These are phyloP conservation scores for Amanita rubescens DNA, from an alignment of 768 basidiomycete genomes.

Conservation along the genomic window DNA sequence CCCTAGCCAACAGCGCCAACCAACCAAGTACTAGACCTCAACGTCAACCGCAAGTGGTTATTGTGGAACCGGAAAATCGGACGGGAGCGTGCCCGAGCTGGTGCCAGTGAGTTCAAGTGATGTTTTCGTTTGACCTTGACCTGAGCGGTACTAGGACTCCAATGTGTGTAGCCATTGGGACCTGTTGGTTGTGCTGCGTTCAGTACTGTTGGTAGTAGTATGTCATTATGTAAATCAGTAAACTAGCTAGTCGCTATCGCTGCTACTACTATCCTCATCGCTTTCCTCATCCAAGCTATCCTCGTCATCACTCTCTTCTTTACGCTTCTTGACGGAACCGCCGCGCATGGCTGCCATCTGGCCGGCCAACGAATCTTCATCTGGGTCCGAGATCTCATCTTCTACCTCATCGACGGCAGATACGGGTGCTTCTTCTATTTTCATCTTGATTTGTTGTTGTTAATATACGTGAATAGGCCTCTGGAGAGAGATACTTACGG, in stretches of 20 bases:
- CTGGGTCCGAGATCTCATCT: slow-evolving; percentile 96
- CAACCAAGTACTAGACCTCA: too few relatives aligned
- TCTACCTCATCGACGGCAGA: slow-evolving; percentile 58
- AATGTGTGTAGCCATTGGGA: too few relatives aligned
- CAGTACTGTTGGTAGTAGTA: too few relatives aligned
- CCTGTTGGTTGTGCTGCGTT: too few relatives aligned
- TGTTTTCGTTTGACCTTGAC: too few relatives aligned
- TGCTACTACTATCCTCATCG: slow-evolving; percentile 42
- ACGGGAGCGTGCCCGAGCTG: too few relatives aligned
- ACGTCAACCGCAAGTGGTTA: too few relatives aligned
- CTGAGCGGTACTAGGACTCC: too few relatives aligned
- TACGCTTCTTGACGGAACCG: slow-evolving; percentile 66
- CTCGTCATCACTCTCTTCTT: slow-evolving; percentile 38
- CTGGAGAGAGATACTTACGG: slow-evolving; percentile 38
- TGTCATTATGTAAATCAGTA: too few relatives aligned
- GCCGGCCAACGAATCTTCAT: slow-evolving; percentile 92
- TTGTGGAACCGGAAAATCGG: too few relatives aligned
- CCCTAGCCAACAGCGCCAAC: too few relatives aligned
- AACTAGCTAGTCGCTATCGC: slow-evolving; percentile 24
- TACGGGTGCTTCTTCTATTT: slow-evolving; percentile 67
- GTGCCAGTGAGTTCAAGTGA: too few relatives aligned
- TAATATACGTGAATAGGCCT: slow-evolving; percentile 8
- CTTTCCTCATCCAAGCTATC: slow-evolving; percentile 42
- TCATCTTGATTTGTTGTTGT: slow-evolving; percentile 44
- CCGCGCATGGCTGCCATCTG: slow-evolving; percentile 98